phyloP scores from a whole-genome alignment of 2,329 filamentous ascomycete species.

The Penicillium sp. region DNA sequence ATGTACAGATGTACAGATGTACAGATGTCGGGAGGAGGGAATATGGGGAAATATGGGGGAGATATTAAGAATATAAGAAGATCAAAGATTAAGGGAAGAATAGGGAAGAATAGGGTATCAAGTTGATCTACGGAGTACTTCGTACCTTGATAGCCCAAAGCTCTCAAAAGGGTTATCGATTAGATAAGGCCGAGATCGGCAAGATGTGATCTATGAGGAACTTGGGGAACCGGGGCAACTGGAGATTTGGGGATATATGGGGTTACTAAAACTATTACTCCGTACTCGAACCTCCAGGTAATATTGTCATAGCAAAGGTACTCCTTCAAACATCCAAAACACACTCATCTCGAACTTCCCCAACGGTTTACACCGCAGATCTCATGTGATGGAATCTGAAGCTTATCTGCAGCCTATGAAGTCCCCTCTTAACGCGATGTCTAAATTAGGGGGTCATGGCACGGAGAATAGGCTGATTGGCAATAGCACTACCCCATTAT shows the following conservation, averaged over 20 bases:
- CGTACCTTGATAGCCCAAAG: conserved; percentile 8
- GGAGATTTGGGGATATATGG: not conserved
- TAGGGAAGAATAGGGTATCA: not conserved
- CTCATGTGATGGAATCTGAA: conserved; percentile 1
- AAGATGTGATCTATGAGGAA: conserved; percentile 3
- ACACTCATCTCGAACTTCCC: not conserved
- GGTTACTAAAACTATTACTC: not conserved
- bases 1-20: not conserved
- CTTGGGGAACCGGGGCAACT: not conserved
- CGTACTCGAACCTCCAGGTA: too few relatives aligned
- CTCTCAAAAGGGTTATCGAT: conserved; percentile 17
- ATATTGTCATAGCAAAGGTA: too few relatives aligned
- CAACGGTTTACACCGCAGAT: not conserved
- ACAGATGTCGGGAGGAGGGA: not conserved
- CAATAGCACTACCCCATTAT: conserved; percentile 3
- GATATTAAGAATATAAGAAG: not conserved
- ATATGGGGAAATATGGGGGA: not conserved
- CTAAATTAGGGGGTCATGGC: not conserved
- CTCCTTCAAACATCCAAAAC: too few relatives aligned
- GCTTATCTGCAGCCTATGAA: conserved; percentile 15
- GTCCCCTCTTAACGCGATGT: conserved; percentile 1
- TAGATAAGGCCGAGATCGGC: conserved; percentile 28
- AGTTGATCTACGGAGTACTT: too few relatives aligned
- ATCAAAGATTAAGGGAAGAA: conserved; percentile 3
- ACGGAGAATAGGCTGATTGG: conserved; percentile 4